phyloP scores from a whole-genome alignment of 164 flowering plant species.

The Magnolia kwangsiensis region DNA sequence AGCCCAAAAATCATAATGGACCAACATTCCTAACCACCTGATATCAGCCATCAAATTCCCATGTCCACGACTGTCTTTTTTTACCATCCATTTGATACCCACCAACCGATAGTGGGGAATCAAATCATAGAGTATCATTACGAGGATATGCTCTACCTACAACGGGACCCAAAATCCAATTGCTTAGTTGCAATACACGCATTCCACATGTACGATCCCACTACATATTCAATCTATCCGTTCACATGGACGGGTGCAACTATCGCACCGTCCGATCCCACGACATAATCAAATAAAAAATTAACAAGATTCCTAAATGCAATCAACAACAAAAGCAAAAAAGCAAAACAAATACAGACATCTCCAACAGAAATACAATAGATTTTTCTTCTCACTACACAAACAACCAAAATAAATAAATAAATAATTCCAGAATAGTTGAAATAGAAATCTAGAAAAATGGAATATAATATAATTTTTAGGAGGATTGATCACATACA shows the following conservation, averaged over 20 bases:
- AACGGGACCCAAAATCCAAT: background rate
- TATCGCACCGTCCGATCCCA: background rate
- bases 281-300: background rate
- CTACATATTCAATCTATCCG: background rate
- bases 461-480: too few species aligned
- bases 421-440: background rate
- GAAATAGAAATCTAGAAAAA: too few species aligned
- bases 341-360: background rate
- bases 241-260: background rate
- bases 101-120: background rate
- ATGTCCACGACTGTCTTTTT: too few species aligned
- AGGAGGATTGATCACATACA: background rate
- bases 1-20: too few species aligned
- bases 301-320: background rate
- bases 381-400: background rate
- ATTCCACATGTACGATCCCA: background rate
- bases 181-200: background rate
- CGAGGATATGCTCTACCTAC: background rate
- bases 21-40: too few species aligned
- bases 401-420: too few species aligned
- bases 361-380: too few species aligned
- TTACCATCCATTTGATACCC: background rate
- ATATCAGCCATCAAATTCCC: too few species aligned
- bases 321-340: background rate
- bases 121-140: background rate